Percentiles rank a stretch among this genome's conserved stretches.
These are phyloP conservation scores for Mucor lusitanicus DNA, from an alignment of 371 early-diverging fungal species.

Conservation along the genomic window DNA sequence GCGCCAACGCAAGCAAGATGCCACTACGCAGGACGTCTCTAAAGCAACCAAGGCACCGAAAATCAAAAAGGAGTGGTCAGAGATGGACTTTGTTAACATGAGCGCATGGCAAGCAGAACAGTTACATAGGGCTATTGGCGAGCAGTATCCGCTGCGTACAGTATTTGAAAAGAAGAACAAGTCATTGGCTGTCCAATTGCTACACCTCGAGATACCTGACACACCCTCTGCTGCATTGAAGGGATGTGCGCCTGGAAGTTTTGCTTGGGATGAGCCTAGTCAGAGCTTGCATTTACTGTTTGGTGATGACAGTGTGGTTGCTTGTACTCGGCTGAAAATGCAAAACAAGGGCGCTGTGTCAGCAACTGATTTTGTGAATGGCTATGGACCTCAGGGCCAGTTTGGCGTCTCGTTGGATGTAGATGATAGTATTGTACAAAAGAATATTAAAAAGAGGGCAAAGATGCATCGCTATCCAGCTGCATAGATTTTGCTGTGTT, in stretches of 20 bases:
- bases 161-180: slow-evolving; percentile 18
- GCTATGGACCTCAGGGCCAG: slow-evolving; percentile 52
- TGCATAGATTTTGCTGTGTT: not conserved
- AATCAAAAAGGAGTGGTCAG: slow-evolving; percentile 59
- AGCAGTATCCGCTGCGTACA: slow-evolving; percentile 41
- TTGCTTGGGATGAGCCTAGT: slow-evolving; percentile 40
- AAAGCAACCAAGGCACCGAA: slow-evolving; percentile 78
- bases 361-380: slow-evolving; percentile 76
- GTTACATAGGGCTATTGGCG: slow-evolving; percentile 74
- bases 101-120: slow-evolving; percentile 64
- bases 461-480: slow-evolving; percentile 8
- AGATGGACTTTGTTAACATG: slow-evolving; percentile 66
- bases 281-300: slow-evolving; percentile 46
- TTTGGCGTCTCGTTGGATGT: slow-evolving; percentile 1
- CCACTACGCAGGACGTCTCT: slow-evolving; percentile 63
- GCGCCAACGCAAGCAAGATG: slow-evolving; percentile 51
- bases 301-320: slow-evolving; percentile 47
- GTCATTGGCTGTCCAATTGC: slow-evolving; percentile 25
- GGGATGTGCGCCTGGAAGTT: slow-evolving; percentile 48
- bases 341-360: slow-evolving; percentile 62
- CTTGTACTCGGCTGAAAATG: slow-evolving; percentile 50
- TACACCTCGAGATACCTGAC: slow-evolving; percentile 25
- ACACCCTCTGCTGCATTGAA: slow-evolving; percentile 9
- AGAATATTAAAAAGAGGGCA: slow-evolving; percentile 14
- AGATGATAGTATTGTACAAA: not conserved